Evolutionary conservation across 371 early-diverging fungal genomes (phyloP), one percentile per base, ranked within the genome.

Genomic region (Batkoa obscura): DNA sequence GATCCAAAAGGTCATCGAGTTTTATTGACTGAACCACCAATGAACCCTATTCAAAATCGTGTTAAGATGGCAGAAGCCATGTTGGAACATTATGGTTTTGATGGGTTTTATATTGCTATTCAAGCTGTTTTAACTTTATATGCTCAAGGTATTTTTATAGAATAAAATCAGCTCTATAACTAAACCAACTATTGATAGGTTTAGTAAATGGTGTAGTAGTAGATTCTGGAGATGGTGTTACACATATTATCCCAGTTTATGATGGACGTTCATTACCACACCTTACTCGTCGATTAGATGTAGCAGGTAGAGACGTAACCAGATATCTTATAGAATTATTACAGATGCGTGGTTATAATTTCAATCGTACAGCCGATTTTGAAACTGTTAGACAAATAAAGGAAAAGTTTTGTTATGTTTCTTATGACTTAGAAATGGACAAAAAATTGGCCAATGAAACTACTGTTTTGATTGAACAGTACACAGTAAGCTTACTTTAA

Each of bases 91-190:
- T 96, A 91, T 64, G 89, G 89, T 1, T 94, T 96, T 69, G 78
- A 83, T 30, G 90, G 88, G 34, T 80, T 87, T 57, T 92, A 90
- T 63, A 85, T 95, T 3, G 90, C 94, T 54, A 91, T 97, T 59
- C 98, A 97, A 71, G 98, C 96, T 15, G 95, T 97, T 15, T 70
- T 97, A 64, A 94, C 95, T 12, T 75, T 97, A 38, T 95, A 93
- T 61, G 94, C 95, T 17, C 94, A 95, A 79, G 97, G 91, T 88
- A 65, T 50, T 46, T 1, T 9, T 5, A 12, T 1, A 30, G 23
- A 39, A 55, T 23, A 23, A 23, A 23, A 23, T 23, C 23, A 23
- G 23, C 23, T 23, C 23, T 23, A 23, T 23, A 23, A 23, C 23
- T 23, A 23, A 23, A 23, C 10, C 23, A 6, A n/a, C 8, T 37